Evolutionary conservation across 305 asterid genomes (phyloP), one percentile per base, ranked within the genome.

Genomic region (Fraxinus sp.): DNA sequence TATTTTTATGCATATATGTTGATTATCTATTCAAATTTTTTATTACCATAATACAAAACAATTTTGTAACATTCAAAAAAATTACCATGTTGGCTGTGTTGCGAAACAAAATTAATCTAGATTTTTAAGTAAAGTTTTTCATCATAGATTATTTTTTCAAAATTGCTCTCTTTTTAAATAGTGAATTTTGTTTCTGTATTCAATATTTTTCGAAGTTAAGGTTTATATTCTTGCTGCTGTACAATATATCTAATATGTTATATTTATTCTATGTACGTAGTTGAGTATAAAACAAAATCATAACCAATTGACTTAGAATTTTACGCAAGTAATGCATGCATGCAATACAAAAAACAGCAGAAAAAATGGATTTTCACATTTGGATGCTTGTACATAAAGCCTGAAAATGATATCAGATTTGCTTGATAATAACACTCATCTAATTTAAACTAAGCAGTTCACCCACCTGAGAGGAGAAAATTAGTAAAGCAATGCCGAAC

Each of bases 351-450:
- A 64, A 46, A 46, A 3, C 28, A 64, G 28, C 3, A 35, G 79
- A 18, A 46, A 46, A 46, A 46, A 11, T 46, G 16, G 18, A 87
- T 91, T 90, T 79, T 85, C 83, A 55, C 83, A 82, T 85, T 81
- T 84, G 81, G 77, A 84, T 85, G 91, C 92, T 88, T 89, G 46
- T 86, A 52, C 18, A 30, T 26, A 80, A 84, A 88, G 91, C 87
- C 82, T 89, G 90, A 91, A 89, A 91, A 89, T 85, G 57, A 85
- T 87, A 74, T 74, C 71, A 59, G 81, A 79, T 90, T 85, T 87
- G 88, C 89, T 83, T 84, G 94, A 90, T 77, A 76, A 86, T 68
- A 86, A 46, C 57, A 46, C n/a, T 41, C 49, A 41, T 41, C 49
- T 41, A 41, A 11, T 41, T 41, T 11, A 11, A 46, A 46, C 18